Evolutionary conservation across 2,329 filamentous ascomycete genomes (phyloP).

Genomic region (Aureobasidium uvarum): DNA sequence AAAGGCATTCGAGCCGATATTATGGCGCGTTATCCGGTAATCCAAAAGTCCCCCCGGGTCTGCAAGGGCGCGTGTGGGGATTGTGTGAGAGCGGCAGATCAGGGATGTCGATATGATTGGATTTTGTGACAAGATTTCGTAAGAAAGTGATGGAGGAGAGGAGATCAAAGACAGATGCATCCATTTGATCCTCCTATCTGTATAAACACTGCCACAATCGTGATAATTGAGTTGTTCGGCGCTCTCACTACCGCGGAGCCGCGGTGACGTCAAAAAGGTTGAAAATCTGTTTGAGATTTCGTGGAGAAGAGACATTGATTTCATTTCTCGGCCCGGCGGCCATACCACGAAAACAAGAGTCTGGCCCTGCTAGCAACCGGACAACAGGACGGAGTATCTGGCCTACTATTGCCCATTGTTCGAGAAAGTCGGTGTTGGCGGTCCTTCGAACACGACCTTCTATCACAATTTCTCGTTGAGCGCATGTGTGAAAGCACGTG

Average conservation of each 20-base stretch:
- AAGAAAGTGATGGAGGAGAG: not conserved
- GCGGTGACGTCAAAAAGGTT: constrained; percentile 10
- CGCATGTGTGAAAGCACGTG: not conserved
- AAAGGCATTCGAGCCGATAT: constrained; percentile 3
- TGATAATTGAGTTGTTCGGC: constrained; percentile 1
- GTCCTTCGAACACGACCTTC: not conserved
- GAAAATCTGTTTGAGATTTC: not conserved
- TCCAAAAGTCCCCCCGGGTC: not conserved
- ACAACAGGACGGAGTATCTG: not conserved
- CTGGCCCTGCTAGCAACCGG: not conserved
- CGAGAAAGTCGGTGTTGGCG: not conserved
- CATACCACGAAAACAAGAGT: not conserved
- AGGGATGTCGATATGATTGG: not conserved
- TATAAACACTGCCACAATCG: constrained; percentile 21
- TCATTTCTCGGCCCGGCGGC: not conserved
- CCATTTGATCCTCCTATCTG: not conserved
- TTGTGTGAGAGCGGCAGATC: not conserved
- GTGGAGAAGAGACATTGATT: constrained; percentile 18
- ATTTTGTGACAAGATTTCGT: not conserved
- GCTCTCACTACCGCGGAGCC: constrained; percentile 7
- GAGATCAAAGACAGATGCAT: not conserved
- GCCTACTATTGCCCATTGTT: not conserved
- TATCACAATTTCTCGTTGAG: not conserved
- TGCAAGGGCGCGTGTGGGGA: not conserved
- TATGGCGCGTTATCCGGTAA: not conserved